phyloP scores from a whole-genome alignment of 2,329 filamentous ascomycete genomes.

The Monosporascus sp. region DNA sequence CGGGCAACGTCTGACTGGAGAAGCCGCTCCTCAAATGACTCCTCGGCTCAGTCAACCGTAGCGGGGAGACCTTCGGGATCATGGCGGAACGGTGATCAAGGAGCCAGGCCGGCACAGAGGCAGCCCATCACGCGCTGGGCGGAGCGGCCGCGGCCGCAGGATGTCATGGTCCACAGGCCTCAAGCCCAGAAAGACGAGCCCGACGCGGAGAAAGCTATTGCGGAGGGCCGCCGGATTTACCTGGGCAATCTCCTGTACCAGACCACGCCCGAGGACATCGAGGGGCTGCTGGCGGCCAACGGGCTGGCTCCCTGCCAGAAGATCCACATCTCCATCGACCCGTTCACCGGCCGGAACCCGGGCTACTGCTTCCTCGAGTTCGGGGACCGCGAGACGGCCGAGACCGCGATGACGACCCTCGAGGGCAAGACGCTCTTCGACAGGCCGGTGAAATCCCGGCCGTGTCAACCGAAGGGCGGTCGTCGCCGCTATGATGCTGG shows the following conservation, averaged over 20 bases:
- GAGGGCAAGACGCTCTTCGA: constrained; percentile 49
- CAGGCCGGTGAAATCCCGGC: constrained; percentile 58
- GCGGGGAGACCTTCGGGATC: background rate
- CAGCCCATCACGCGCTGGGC: background rate
- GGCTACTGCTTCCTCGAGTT: constrained; percentile 74
- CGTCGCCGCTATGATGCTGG: constrained; percentile 12
- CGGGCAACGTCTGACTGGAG: constrained; percentile 10
- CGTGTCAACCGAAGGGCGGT: constrained; percentile 50
- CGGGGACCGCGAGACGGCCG: constrained; percentile 48
- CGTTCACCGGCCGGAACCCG: constrained; percentile 62
- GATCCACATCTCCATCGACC: constrained; percentile 64
- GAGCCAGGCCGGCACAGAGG: background rate
- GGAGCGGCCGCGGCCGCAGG: background rate
- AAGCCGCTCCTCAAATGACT: background rate
- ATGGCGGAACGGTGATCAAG: background rate
- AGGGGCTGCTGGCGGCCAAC: constrained; percentile 25
- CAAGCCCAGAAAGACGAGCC: constrained; percentile 3
- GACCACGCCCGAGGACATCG: constrained; percentile 33
- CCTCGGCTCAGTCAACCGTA: background rate
- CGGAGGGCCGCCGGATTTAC: constrained; percentile 46
- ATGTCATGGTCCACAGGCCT: constrained; percentile 1
- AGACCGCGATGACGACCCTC: constrained; percentile 51
- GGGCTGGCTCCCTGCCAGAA: constrained; percentile 38
- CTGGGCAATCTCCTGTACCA: constrained; percentile 60
- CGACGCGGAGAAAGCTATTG: constrained; percentile 16